Percentiles rank a stretch among this genome's conserved stretches.
These are phyloP conservation scores for Penicillium sp. DNA, from an alignment of 2,329 filamentous ascomycete genomes.

Conservation along the genomic window DNA sequence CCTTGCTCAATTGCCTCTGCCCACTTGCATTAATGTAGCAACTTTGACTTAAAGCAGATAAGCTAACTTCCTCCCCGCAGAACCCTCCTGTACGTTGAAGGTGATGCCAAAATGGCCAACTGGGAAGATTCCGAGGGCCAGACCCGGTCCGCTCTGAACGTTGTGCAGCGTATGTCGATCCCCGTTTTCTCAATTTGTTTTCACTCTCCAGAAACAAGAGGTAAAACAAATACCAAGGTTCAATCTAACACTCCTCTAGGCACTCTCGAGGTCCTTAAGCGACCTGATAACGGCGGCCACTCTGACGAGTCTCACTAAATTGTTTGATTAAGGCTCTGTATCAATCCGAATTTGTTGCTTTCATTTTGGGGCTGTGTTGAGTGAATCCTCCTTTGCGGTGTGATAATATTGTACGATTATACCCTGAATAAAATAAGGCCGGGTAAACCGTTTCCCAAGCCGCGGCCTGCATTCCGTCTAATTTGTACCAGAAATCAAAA, in stretches of 20 bases:
- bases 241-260: conserved; percentile 19
- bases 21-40: background rate
- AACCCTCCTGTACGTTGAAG: conserved; percentile 77
- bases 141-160: conserved; percentile 58
- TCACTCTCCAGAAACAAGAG: background rate
- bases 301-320: conserved; percentile 13
- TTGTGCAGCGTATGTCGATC: conserved; percentile 70
- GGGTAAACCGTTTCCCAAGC: background rate
- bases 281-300: conserved; percentile 18
- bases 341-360: background rate
- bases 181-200: background rate
- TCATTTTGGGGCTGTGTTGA: background rate
- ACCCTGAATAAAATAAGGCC: conserved; percentile 25
- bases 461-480: background rate
- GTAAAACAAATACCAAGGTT: too few species aligned
- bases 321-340: background rate
- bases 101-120: conserved; percentile 66
- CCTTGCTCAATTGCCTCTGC: background rate
- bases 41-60: background rate
- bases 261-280: conserved; percentile 35
- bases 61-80: conserved; percentile 45
- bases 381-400: conserved; percentile 10
- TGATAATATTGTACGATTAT: conserved; percentile 29
- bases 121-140: conserved; percentile 72
- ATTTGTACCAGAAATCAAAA: background rate